Evolutionary conservation across 352 stramenopile genomes (phyloP).

Genomic region (Globisporangium alternatum): DNA sequence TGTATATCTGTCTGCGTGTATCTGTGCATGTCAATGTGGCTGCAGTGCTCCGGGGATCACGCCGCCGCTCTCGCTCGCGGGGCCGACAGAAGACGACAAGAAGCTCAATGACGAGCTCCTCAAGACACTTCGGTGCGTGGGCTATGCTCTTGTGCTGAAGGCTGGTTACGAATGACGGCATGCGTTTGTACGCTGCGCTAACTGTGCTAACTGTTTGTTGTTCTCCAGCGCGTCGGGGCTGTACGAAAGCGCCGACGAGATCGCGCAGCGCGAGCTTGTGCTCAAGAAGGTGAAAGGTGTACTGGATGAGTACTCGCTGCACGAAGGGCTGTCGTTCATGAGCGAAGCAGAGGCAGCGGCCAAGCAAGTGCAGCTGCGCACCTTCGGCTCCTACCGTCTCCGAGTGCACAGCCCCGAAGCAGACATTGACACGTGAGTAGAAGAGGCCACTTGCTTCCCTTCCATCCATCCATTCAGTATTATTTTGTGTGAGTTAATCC

Average conservation of each 20-base stretch:
- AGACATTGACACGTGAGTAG: constrained; percentile 78
- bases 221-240: constrained; percentile 46
- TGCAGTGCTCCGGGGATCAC: constrained; percentile 20
- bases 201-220: background rate
- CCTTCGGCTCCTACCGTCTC: constrained; percentile 91
- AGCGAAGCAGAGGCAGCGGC: constrained; percentile 38
- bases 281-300: constrained; percentile 60
- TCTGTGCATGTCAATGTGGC: background rate
- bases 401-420: constrained; percentile 83
- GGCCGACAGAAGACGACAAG: constrained; percentile 60
- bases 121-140: constrained; percentile 47
- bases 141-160: background rate
- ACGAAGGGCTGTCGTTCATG: constrained; percentile 51
- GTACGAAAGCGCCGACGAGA: constrained; percentile 73
- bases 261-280: constrained; percentile 58
- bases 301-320: constrained; percentile 74
- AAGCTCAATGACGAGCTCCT: constrained; percentile 66
- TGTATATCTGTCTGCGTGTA: background rate
- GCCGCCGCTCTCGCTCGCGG: constrained; percentile 69
- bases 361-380: constrained; percentile 67
- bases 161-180: background rate
- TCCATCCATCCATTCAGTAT: background rate
- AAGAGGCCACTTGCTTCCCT: constrained; percentile 1
- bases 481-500: background rate
- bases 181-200: background rate